Evolutionary conservation across 345 rosid genomes (phyloP), one percentile per base, ranked within the genome.

Genomic region (Aquilaria malaccensis): DNA sequence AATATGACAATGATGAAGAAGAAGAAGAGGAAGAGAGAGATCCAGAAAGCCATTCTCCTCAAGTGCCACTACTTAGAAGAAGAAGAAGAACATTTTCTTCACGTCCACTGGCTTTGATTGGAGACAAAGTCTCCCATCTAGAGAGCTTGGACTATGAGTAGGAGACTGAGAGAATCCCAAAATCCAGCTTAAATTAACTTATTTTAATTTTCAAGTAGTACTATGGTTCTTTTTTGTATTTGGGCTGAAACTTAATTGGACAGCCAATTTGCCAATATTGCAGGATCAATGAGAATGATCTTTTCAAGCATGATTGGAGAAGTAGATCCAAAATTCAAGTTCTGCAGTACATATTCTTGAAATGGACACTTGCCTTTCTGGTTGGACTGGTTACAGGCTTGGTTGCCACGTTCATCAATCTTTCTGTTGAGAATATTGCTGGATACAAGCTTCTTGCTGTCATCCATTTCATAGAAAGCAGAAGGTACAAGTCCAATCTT

Each of bases 301-400:
- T 89, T 65, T 89, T 89, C 80, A 89, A 86, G 78, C 93, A 89
- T 69, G 96, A 89, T 52, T 86, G 96, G 96, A 82, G 96, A 69
- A 82, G 83, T 63, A 76, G 96, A 86, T 84, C 91, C 67, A 80
- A 70, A 72, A 69, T 67, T 58, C 91, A 89, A 76, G 87, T 89
- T 22, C 62, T 89, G 73, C 96, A 81, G 62, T 89, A 89, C 64
- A 63, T 89, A 50, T 83, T 86, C 76, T 37, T 74, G 71, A 89
- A 89, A 73, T 89, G 96, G 94, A 59, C 81, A 9, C 69, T 86
- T 41, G 94, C 94, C 15, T 86, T 71, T 66, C 84, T 86, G 65
- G 81, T 89, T 55, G 96, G 96, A 59, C 83, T 84, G 14, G 65
- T 86, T 53, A 89, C 96, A 37, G 96, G 96, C 15, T 64, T 89